A percentile compares a stretch with the other conserved stretches of the same genome.
phyloP scores from a whole-genome alignment of 1,284 basidiomycete species.

The Albatrellus sp. region DNA sequence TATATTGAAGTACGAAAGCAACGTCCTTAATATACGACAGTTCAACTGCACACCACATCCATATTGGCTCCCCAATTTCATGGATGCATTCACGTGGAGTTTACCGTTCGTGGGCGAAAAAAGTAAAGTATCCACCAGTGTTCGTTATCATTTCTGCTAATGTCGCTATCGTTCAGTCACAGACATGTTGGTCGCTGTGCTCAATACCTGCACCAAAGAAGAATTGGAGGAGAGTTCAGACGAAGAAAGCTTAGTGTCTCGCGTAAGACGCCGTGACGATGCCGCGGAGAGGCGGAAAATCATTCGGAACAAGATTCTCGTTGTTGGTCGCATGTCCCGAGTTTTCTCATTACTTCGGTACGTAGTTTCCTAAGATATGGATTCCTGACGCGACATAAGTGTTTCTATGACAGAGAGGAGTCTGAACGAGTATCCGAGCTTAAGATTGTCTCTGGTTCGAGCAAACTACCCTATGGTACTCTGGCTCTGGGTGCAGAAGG shows the following conservation, averaged over 20 bases:
- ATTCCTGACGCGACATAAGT: background rate
- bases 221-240: conserved; percentile 84
- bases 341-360: conserved; percentile 93
- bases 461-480: conserved; percentile 75
- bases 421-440: conserved; percentile 96
- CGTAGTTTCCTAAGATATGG: conserved; percentile 16
- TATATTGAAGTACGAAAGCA: conserved; percentile 92
- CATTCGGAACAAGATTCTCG: conserved; percentile 98
- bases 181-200: conserved; percentile 92
- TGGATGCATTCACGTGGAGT: conserved; percentile 92
- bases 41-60: conserved; percentile 95
- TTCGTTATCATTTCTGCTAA: background rate
- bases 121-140: conserved; percentile 34
- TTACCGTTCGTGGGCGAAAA: conserved; percentile 29
- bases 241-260: conserved; percentile 33
- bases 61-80: conserved; percentile 91
- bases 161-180: conserved; percentile 49
- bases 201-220: conserved; percentile 91
- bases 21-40: conserved; percentile 92
- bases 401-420: conserved; percentile 62
- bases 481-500: conserved; percentile 88
- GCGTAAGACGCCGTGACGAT: conserved; percentile 28
- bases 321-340: conserved; percentile 91
- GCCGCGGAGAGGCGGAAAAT: conserved; percentile 48
- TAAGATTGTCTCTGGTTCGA: conserved; percentile 78